Percentiles rank a stretch among this genome's conserved stretches.
Evolutionary conservation across 805 yeast genomes (phyloP).

Genomic region (Yamadazyma kitorensis): DNA sequence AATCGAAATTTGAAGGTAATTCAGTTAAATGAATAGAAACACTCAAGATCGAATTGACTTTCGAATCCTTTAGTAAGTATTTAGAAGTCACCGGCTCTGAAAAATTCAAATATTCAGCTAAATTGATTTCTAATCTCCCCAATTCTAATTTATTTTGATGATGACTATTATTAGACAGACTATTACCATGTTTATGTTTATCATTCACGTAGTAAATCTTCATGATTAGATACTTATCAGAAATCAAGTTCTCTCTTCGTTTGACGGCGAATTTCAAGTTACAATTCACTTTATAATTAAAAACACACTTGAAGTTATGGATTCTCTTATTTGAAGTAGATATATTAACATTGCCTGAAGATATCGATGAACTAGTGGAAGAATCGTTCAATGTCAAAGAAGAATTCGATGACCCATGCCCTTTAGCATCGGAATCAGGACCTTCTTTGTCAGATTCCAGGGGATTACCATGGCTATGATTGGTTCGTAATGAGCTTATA

Average conservation of each 20-base stretch:
- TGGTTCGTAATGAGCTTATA: conserved; percentile 3
- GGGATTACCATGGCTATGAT: background rate
- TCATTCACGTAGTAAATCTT: conserved; percentile 36
- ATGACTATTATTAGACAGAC: conserved; percentile 3
- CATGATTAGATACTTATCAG: conserved; percentile 41
- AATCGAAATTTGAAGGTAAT: conserved; percentile 35
- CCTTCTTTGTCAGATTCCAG: conserved; percentile 1
- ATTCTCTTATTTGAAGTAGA: conserved; percentile 31
- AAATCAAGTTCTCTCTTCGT: conserved; percentile 34
- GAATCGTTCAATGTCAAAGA: background rate
- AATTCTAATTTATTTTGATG: conserved; percentile 25
- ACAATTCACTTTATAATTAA: conserved; percentile 31
- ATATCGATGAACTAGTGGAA: conserved; percentile 6
- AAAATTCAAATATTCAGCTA: conserved; percentile 67
- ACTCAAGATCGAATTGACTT: conserved; percentile 76
- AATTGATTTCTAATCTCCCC: conserved; percentile 66
- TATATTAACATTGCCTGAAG: conserved; percentile 22
- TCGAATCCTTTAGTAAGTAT: conserved; percentile 72
- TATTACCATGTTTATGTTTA: conserved; percentile 12
- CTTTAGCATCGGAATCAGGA: conserved; percentile 1
- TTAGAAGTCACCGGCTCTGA: conserved; percentile 52
- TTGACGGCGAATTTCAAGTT: conserved; percentile 41
- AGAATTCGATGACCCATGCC: background rate
- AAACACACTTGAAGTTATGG: conserved; percentile 39
- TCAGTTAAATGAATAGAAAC: conserved; percentile 53